Conservation (phyloP, 148 eudicot species). For the Silene latifolia region DNA sequence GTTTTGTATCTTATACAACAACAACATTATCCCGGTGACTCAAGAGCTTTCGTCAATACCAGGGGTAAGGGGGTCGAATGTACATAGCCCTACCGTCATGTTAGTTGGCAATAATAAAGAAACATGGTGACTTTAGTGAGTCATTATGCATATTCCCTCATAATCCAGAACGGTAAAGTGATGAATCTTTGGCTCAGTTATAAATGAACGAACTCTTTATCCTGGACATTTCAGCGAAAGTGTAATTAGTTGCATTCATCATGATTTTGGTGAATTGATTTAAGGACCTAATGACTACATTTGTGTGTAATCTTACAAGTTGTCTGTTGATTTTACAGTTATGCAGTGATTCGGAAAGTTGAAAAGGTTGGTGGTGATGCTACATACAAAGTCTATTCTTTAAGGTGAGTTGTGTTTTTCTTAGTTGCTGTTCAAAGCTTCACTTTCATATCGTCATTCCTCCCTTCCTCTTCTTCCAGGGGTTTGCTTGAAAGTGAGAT, state of each 20-base stretch:
- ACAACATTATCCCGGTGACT: not conserved
- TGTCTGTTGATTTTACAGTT: constrained; percentile 36
- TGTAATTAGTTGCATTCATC: too few species aligned
- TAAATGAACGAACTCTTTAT: too few species aligned
- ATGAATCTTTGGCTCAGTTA: too few species aligned
- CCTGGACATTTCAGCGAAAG: too few species aligned
- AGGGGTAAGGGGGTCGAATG: too few species aligned
- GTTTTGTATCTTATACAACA: not conserved
- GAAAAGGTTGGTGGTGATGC: constrained; percentile 49
- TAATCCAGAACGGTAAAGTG: too few species aligned
- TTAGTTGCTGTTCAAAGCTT: not conserved
- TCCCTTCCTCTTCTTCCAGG: not conserved
- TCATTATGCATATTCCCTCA: too few species aligned
- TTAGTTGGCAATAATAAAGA: too few species aligned
- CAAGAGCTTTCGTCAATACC: too few species aligned
- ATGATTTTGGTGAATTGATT: too few species aligned
- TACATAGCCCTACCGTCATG: too few species aligned
- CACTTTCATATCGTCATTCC: not conserved
- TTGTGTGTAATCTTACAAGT: not conserved
- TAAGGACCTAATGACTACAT: not conserved
- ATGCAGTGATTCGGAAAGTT: constrained; percentile 69
- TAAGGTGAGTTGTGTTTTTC: constrained; percentile 37
- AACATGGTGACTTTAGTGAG: too few species aligned
- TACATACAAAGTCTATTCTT: constrained; percentile 38
- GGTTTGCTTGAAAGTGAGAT: not conserved